Percentiles rank a stretch among this genome's conserved stretches.
phyloP scores from a whole-genome alignment of 163 green algal genomes.

The Trebouxiophyceae sp. region DNA sequence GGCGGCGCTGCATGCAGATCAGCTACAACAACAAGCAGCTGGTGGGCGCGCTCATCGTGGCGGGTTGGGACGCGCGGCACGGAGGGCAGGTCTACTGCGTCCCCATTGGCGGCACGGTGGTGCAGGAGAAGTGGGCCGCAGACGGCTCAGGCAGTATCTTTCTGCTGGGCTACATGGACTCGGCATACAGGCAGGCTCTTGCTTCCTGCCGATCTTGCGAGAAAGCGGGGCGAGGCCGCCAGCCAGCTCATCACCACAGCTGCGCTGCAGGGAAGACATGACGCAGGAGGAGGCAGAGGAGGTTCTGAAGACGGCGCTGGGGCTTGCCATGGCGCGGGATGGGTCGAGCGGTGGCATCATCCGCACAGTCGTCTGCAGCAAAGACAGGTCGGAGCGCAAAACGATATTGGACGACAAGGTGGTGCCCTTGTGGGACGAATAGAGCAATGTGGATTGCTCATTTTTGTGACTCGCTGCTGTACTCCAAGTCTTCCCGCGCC shows the following conservation, averaged over 20 bases:
- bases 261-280: slow-evolving; percentile 68
- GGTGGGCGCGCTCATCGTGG: slow-evolving; percentile 84
- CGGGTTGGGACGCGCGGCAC: slow-evolving; percentile 68
- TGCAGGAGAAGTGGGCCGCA: slow-evolving; percentile 72
- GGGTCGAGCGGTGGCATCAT: slow-evolving; percentile 79
- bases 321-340: slow-evolving; percentile 87
- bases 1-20: slow-evolving; percentile 67
- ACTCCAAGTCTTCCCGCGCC: too few relatives aligned
- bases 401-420: slow-evolving; percentile 13
- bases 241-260: background rate
- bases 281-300: slow-evolving; percentile 66
- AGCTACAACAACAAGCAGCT: slow-evolving; percentile 90
- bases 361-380: slow-evolving; percentile 68
- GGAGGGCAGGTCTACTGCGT: slow-evolving; percentile 78
- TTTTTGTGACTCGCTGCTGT: background rate
- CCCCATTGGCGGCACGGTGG: slow-evolving; percentile 83
- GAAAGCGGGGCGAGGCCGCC: background rate
- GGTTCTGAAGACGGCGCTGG: slow-evolving; percentile 67
- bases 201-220: background rate
- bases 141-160: slow-evolving; percentile 88
- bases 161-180: slow-evolving; percentile 87
- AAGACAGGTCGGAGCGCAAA: slow-evolving; percentile 36
- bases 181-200: slow-evolving; percentile 57
- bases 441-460: background rate
- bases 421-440: slow-evolving; percentile 13